Evolutionary conservation across 805 yeast species (phyloP), one percentile per base, ranked within the genome.

Genomic region (Zygoascus bituminiphila): DNA sequence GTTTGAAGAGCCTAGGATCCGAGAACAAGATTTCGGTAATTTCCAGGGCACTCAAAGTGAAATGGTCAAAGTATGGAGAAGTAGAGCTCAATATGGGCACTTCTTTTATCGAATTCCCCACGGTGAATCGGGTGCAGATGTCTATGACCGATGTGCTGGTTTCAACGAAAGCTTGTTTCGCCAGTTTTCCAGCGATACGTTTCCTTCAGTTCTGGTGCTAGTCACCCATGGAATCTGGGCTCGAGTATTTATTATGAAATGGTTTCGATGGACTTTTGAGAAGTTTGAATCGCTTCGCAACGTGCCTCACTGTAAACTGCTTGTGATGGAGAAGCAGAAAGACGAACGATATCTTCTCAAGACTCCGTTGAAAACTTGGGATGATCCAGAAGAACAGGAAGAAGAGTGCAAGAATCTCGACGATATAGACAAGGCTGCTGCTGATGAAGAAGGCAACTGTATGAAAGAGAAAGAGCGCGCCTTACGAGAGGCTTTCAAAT

Each of bases 91-190:
- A 52, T 89, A 89, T 66, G 97, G 97, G 0, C 86, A 82, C 63
- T 83, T 83, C 60, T 89, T 89, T 64, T 89, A 84, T 63, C 67
- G 97, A 48, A 89, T 89, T 25, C 96, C 96, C 4, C 81, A 84
- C 58, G 97, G 97, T 9, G 97, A 89, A 64, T 82, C 93, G 58
- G 97, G 96, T 0, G 97, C 97, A 0, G 97, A 89, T 64, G 96
- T 89, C 8, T 89, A 80, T 65, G 96, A 89, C 65, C 72, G 97
- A 43, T 83, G 89, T 53, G 85, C 96, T 1, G 84, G 93, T 14
- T 89, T 89, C 64, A 88, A 88, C 62, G 96, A 88, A 64, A 79
- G 95, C 0, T 65, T 89, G 36, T 87, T 82, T 61, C 72, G 97
- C 43, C 93, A 85, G 62, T 88, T 89, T 60, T 77, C 77, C 51